Percentiles rank a stretch among this genome's conserved stretches.
Conservation (phyloP, 1,284 basidiomycete species). For the Cryptococcus amylolentus region DNA sequence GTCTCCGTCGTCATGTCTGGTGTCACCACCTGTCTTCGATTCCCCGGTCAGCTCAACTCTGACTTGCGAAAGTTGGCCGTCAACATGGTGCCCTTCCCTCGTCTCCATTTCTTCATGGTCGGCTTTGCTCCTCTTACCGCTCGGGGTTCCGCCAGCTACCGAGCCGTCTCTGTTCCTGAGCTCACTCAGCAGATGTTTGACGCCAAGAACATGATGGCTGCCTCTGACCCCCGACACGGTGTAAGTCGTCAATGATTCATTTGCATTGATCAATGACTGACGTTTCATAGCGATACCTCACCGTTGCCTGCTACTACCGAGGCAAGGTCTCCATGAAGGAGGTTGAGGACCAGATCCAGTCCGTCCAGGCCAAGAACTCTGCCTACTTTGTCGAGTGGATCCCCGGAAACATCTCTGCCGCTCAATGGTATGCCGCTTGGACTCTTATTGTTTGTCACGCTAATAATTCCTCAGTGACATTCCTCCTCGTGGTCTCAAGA, state of each 20-base stretch:
- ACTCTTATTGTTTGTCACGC: neutral
- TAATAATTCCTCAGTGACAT: slow-evolving; percentile 65
- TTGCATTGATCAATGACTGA: slow-evolving; percentile 5
- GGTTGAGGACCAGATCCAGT: slow-evolving; percentile 97
- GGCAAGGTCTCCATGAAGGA: slow-evolving; percentile 99
- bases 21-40: slow-evolving; percentile 52
- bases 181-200: slow-evolving; percentile 99
- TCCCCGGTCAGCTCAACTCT: slow-evolving; percentile 98
- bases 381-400: slow-evolving; percentile 99
- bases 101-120: slow-evolving; percentile 99
- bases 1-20: slow-evolving; percentile 98
- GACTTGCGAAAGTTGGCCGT: slow-evolving; percentile 95
- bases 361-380: slow-evolving; percentile 95
- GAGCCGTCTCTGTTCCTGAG: slow-evolving; percentile 92
- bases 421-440: slow-evolving; percentile 57
- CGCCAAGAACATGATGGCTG: slow-evolving; percentile 95
- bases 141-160: slow-evolving; percentile 87
- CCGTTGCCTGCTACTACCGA: slow-evolving; percentile 96
- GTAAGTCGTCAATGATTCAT: slow-evolving; percentile 43
- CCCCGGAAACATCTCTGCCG: slow-evolving; percentile 93
- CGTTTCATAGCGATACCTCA: slow-evolving; percentile 47
- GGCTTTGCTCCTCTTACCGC: slow-evolving; percentile 94
- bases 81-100: slow-evolving; percentile 99
- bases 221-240: slow-evolving; percentile 83
- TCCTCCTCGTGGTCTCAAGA: slow-evolving; percentile 86